phyloP scores from a whole-genome alignment of 2,329 filamentous ascomycete species.

The Arthrobotrys musiformis region DNA sequence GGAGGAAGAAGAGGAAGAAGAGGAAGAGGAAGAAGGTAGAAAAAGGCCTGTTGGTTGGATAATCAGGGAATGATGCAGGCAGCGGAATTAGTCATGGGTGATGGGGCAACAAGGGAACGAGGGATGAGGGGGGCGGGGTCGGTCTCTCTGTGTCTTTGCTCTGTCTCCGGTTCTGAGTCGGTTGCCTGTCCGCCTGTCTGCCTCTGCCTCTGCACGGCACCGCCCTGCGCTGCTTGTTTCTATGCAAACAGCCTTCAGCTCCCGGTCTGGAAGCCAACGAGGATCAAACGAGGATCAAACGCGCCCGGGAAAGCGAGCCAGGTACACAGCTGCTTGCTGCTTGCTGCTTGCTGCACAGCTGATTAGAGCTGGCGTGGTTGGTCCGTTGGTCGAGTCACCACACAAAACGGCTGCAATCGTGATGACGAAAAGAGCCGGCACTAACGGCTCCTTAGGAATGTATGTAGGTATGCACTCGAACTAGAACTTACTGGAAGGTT shows the following conservation, averaged over 20 bases:
- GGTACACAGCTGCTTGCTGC: not conserved
- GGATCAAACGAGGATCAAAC: not conserved
- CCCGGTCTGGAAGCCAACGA: not conserved
- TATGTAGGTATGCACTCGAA: not conserved
- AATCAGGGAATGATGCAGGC: constrained; percentile 48
- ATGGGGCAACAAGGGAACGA: not conserved
- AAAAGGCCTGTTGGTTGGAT: constrained; percentile 34
- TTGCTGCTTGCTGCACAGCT: not conserved
- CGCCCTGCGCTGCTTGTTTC: not conserved
- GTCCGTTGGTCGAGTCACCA: constrained; percentile 30
- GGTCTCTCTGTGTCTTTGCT: not conserved
- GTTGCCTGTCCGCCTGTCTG: not conserved
- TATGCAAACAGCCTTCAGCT: not conserved
- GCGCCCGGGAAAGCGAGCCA: not conserved
- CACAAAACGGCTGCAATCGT: not conserved
- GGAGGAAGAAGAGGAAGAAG: constrained; percentile 59
- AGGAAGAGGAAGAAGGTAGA: constrained; percentile 58
- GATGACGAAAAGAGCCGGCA: not conserved
- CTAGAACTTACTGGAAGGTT: constrained; percentile 41
- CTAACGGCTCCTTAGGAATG: not conserved
- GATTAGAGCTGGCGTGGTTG: too few species aligned
- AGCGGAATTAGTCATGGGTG: constrained; percentile 56
- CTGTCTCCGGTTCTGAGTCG: too few species aligned
- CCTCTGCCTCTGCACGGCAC: not conserved
- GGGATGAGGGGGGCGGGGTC: constrained; percentile 18